Evolutionary conservation across 106 monocot species (phyloP), one percentile per base, ranked within the genome.

Genomic region (Amphibolis antarctica): DNA sequence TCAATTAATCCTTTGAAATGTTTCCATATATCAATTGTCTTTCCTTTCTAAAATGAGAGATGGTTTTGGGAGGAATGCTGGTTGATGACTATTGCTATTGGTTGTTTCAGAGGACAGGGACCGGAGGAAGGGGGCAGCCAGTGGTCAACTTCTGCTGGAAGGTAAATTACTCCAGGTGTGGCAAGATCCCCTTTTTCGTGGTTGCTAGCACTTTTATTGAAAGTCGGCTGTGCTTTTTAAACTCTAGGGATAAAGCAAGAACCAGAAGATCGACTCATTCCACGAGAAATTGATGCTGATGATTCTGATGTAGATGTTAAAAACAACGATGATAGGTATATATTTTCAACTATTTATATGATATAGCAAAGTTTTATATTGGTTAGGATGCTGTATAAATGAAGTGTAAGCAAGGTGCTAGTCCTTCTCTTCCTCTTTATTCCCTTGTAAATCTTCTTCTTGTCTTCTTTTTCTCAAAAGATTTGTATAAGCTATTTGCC

Each of bases 261-360:
- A 24, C 66, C 77, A 10, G 98, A 99, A 42, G 91, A 99, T 18
- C 78, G 85, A 29, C 81, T 91, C 69, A 69, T 91, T 65, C 90
- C 86, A 43, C 65, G 85, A 44, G 82, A 79, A 55, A 80, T 85
- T 7, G 91, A 99, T 84, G 98, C 91, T 59, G 91, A 99, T 77
- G 91, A 99, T 65, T 88, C 98, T 53, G 98, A 99, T 62, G 77
- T 83, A 22, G 91, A 99, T 50, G 80, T 78, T 59, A 91, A 88
- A 71, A 82, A 82, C 62, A 85, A 85, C 20, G 78, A 86, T 68
- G 96, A 90, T 19, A 98, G 96, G 96, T 87, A n/a, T n/a, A 56
- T 36, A 7, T 36, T 36, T 36, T 2, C 7, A 7, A 36, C 7
- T 4, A 7, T 36, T 36, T 36, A 7, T 36, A 7, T 36, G 7